A percentile compares a stretch with the other conserved stretches of the same genome.
phyloP scores from a whole-genome alignment of 345 rosid species.

The Hibiscus mutabilis region DNA sequence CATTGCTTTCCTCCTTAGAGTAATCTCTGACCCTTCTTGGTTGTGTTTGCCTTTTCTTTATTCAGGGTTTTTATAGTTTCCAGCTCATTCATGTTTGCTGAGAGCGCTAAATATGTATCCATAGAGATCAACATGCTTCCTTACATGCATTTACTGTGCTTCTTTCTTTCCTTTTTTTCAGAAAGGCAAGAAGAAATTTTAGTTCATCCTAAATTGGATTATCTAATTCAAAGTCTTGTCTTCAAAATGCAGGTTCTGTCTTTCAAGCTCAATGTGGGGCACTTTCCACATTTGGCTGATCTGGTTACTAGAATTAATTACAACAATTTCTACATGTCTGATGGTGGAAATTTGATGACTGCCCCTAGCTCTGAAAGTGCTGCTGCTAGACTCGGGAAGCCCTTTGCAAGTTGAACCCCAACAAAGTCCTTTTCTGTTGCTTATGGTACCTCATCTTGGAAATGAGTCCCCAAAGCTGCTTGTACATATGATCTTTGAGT shows the following conservation, averaged over 20 bases:
- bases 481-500: no score
- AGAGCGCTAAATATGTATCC: neutral
- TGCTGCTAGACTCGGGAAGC: constrained; percentile 27
- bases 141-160: neutral
- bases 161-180: neutral
- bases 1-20: constrained; percentile 90
- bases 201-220: neutral
- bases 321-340: constrained; percentile 94
- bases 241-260: constrained; percentile 60
- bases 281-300: constrained; percentile 94
- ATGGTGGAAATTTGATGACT: constrained; percentile 63
- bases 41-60: neutral
- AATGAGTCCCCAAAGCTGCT: neutral
- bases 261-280: constrained; percentile 81
- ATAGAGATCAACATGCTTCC: neutral
- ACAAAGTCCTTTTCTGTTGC: neutral
- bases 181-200: neutral
- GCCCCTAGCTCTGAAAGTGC: constrained; percentile 41
- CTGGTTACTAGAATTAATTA: constrained; percentile 88
- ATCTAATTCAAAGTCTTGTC: neutral
- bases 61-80: constrained; percentile 5
- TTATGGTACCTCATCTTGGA: neutral
- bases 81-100: neutral
- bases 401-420: constrained; percentile 21
- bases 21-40: constrained; percentile 22